These are phyloP conservation scores for Erucastrum elatum DNA, from an alignment of 345 rosid genomes.

Conservation along the genomic window DNA sequence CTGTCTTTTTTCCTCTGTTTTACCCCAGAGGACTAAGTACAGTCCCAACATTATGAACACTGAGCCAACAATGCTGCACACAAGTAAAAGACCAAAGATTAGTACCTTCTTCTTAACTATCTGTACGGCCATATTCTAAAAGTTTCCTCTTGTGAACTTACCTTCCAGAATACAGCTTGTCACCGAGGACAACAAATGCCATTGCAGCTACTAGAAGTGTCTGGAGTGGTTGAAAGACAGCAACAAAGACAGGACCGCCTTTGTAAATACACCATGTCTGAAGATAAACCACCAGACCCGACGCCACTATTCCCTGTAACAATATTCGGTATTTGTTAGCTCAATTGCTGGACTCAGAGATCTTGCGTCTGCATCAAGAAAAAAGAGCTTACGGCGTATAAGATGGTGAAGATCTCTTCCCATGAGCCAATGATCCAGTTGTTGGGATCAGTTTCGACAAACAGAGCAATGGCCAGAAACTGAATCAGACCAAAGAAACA, in stretches of 20 bases:
- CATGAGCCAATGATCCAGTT: slow-evolving; percentile 66
- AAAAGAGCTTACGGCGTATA: slow-evolving; percentile 57
- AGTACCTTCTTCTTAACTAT: not conserved
- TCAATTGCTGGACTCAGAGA: not conserved
- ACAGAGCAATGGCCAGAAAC: slow-evolving; percentile 66
- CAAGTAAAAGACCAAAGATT: not conserved
- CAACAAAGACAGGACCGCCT: slow-evolving; percentile 77
- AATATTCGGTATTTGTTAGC: not conserved
- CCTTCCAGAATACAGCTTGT: slow-evolving; percentile 71
- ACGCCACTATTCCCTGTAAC: slow-evolving; percentile 67
- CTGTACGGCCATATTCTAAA: not conserved
- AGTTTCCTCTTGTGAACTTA: slow-evolving; percentile 22
- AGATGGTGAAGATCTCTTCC: slow-evolving; percentile 78
- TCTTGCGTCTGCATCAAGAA: not conserved
- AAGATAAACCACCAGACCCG: slow-evolving; percentile 62
- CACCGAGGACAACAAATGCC: slow-evolving; percentile 67
- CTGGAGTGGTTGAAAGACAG: slow-evolving; percentile 75
- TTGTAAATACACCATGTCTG: slow-evolving; percentile 81
- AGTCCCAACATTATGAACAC: slow-evolving; percentile 55
- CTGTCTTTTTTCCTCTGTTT: slow-evolving; percentile 50
- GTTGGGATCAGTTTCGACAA: slow-evolving; percentile 57
- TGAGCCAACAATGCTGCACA: slow-evolving; percentile 57
- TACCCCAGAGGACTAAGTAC: slow-evolving; percentile 65
- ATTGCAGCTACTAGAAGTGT: slow-evolving; percentile 68
- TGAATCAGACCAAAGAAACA: slow-evolving; percentile 77